These are phyloP conservation scores for Pulveroboletus sp. DNA, from an alignment of 768 basidiomycete species.

Conservation along the genomic window DNA sequence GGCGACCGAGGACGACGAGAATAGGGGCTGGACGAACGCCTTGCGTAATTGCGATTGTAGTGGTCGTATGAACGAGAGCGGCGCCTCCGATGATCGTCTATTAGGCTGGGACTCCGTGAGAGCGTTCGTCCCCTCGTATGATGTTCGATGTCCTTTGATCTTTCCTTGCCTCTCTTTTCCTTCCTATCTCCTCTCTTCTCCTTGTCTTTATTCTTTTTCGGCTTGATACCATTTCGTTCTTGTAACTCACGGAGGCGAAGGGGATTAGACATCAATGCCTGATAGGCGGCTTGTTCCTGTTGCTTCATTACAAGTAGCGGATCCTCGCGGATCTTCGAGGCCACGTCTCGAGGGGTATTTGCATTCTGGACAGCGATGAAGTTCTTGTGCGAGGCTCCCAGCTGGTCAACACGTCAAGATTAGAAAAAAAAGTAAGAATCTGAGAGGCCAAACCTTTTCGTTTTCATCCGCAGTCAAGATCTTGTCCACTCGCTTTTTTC, in stretches of 20 bases:
- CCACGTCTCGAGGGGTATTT: slow-evolving; percentile 81
- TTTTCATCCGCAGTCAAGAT: slow-evolving; percentile 89
- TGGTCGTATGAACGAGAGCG: slow-evolving; percentile 32
- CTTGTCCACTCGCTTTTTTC: slow-evolving; percentile 97
- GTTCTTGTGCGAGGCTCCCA: slow-evolving; percentile 84
- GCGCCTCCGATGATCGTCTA: slow-evolving; percentile 19
- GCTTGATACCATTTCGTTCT: slow-evolving; percentile 74
- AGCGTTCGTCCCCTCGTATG: slow-evolving; percentile 27
- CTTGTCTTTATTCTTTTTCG: slow-evolving; percentile 70
- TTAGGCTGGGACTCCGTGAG: slow-evolving; percentile 32
- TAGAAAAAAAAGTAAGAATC: background rate
- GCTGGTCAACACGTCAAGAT: slow-evolving; percentile 35
- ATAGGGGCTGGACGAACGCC: slow-evolving; percentile 43
- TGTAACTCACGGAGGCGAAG: slow-evolving; percentile 78
- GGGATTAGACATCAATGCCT: slow-evolving; percentile 82
- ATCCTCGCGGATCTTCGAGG: slow-evolving; percentile 94
- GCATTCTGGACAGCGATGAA: slow-evolving; percentile 96
- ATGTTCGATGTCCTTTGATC: slow-evolving; percentile 25
- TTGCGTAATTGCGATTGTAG: slow-evolving; percentile 24
- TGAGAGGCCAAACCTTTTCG: slow-evolving; percentile 56
- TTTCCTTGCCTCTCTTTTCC: slow-evolving; percentile 37
- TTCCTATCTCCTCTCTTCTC: slow-evolving; percentile 49
- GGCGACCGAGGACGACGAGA: slow-evolving; percentile 48
- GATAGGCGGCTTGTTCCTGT: slow-evolving; percentile 91
- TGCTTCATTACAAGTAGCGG: slow-evolving; percentile 97